Base-by-base conservation (phyloP, 164 flowering plant species). In the Umbilicus rupestris region DNA sequence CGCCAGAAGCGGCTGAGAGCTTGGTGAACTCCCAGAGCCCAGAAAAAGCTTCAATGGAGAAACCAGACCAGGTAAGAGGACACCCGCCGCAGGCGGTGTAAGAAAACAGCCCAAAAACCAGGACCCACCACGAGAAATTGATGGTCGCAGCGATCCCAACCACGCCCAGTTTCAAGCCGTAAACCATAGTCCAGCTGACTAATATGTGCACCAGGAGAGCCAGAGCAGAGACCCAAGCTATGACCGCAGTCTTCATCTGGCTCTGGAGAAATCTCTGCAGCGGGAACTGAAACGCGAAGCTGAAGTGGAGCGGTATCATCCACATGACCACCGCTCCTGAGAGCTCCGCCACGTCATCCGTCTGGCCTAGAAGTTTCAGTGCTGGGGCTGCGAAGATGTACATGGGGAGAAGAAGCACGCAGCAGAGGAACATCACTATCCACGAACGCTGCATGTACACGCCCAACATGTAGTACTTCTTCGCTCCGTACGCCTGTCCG, bases 251-350 rank as follows among this genome's bases (percentile, higher is more conserved):
- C 71, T 82, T 82, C 14, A 81, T 74, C 72, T 85, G 89, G 70
- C 82, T 35, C 66, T 81, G 87, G 59, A 83, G 50, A 76, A 83
- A 83, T 42, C 82, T 74, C 52, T 79, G 79, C 57, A 82, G 16
- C 0, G 87, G 80, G 44, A 79, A 80, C 63, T 75, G 78, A 55
- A 83, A 76, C 0, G 78, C 87, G 30, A 78, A 81, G 73, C 79
- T 74, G 57, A 84, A 80, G 66, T 80, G 86, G 31, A 82, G 74
- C 0, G 89, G 86, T 17, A 85, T 78, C 77, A 85, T 42, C 75
- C 74, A 76, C n/a, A 69, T 11, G 0, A 78, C 41, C 6, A 76
- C 79, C 2, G 57, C 24, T 14, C 86, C 84, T 0, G 81, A 68
- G 10, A 79, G 71, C 71, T 80, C 82, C 0, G 87, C 81, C 5